Evolutionary conservation across 2,329 filamentous ascomycete genomes (phyloP).

Genomic region (Iodosphaeria phyllophila): DNA sequence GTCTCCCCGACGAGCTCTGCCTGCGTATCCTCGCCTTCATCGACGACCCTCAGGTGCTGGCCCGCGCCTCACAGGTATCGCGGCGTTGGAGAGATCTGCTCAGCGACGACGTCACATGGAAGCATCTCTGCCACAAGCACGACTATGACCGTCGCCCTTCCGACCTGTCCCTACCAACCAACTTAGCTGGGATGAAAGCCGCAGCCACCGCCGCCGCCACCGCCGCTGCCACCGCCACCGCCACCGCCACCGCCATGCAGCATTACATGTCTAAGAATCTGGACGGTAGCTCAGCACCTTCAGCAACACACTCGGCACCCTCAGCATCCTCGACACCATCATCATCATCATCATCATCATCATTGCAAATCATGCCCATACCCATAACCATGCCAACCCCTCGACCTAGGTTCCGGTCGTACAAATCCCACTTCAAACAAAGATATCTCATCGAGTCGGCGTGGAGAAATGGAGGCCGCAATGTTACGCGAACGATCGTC

Average conservation of each 20-base stretch:
- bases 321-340: no score
- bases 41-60: constrained; percentile 87
- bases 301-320: no score
- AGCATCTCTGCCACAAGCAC: constrained; percentile 89
- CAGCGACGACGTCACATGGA: constrained; percentile 96
- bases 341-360: no score
- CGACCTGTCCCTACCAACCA: constrained; percentile 28
- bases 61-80: constrained; percentile 90
- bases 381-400: constrained; percentile 2
- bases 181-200: constrained; percentile 14
- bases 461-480: constrained; percentile 81
- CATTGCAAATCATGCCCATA: background rate
- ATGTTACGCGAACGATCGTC: constrained; percentile 72
- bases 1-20: constrained; percentile 82
- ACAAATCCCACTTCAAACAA: constrained; percentile 96
- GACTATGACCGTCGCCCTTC: constrained; percentile 53
- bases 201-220: constrained; percentile 15
- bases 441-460: constrained; percentile 93
- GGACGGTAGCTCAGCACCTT: background rate
- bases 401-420: constrained; percentile 56
- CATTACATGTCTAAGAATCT: constrained; percentile 2
- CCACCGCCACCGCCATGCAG: constrained; percentile 10
- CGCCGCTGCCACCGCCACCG: constrained; percentile 25
- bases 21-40: constrained; percentile 86
- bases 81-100: constrained; percentile 82